Evolutionary conservation across 140 eudicot species (phyloP).

Genomic region (Senecio squalidus): DNA sequence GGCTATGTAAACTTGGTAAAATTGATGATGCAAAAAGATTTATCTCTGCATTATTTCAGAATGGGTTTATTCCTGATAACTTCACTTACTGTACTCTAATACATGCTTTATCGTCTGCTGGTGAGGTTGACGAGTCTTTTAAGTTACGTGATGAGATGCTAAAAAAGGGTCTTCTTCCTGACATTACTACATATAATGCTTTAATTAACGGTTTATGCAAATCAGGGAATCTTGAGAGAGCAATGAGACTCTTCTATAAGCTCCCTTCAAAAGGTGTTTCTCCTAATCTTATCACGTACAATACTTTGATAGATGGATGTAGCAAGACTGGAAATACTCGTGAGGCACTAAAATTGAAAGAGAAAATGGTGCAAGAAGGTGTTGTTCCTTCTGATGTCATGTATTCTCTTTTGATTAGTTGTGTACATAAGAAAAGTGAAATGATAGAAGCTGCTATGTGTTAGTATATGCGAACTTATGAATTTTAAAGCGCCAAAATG

Average conservation of each 20-base stretch:
- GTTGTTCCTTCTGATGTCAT: constrained; percentile 33
- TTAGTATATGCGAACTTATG: background rate
- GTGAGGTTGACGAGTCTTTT: constrained; percentile 49
- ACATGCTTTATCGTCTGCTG: constrained; percentile 44
- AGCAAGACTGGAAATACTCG: constrained; percentile 30
- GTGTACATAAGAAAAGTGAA: constrained; percentile 21
- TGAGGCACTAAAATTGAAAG: constrained; percentile 36
- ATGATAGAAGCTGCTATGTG: constrained; percentile 30
- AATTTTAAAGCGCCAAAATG: constrained; percentile 9
- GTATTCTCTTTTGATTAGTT: constrained; percentile 27
- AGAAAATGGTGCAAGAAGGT: constrained; percentile 41
- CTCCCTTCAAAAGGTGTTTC: constrained; percentile 39
- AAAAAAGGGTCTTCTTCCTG: constrained; percentile 40
- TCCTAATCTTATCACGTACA: constrained; percentile 45
- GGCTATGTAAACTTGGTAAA: constrained; percentile 51
- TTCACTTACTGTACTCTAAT: constrained; percentile 55
- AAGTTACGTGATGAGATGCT: constrained; percentile 53
- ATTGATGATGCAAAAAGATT: constrained; percentile 34
- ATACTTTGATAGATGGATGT: constrained; percentile 38
- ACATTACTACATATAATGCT: constrained; percentile 44
- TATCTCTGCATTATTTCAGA: constrained; percentile 25
- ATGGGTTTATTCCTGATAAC: constrained; percentile 47
- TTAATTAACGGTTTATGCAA: constrained; percentile 49
- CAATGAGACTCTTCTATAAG: constrained; percentile 41
- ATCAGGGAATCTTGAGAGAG: constrained; percentile 50